A percentile compares a stretch with the other conserved stretches of the same genome.
Conservation (phyloP, 176 grass and related monocot genomes). For the Oryza meyeriana region DNA sequence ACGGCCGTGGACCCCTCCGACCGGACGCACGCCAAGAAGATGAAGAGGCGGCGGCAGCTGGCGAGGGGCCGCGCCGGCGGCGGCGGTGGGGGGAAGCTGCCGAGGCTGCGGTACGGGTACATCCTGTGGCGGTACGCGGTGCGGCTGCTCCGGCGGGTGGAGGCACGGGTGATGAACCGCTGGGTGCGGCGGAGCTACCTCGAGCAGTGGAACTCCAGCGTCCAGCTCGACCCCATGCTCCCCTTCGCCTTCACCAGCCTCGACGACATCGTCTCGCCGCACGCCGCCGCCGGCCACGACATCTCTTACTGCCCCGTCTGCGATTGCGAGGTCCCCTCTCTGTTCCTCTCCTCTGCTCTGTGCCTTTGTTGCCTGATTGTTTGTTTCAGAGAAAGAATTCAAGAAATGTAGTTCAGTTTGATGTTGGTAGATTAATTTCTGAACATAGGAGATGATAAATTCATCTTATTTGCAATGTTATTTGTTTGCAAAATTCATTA, state of each 20-base stretch:
- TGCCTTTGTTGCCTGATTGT: background rate
- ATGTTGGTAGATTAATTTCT: background rate
- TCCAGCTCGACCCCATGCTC: slow-evolving; percentile 82
- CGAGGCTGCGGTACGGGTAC: slow-evolving; percentile 73
- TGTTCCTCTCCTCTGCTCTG: background rate
- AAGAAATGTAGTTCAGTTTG: background rate
- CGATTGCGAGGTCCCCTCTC: slow-evolving; percentile 69
- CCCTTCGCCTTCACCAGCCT: slow-evolving; percentile 80
- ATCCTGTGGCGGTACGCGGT: slow-evolving; percentile 62
- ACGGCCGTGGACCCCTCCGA: slow-evolving; percentile 84
- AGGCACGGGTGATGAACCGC: slow-evolving; percentile 56
- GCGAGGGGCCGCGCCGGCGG: slow-evolving; percentile 8
- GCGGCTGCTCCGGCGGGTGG: slow-evolving; percentile 52
- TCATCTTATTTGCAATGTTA: background rate
- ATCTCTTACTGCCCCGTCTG: slow-evolving; percentile 88
- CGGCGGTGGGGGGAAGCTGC: slow-evolving; percentile 20
- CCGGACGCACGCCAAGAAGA: slow-evolving; percentile 57
- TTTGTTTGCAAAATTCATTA: background rate
- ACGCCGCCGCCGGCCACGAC: slow-evolving; percentile 47
- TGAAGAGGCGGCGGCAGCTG: slow-evolving; percentile 38
- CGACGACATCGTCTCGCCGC: slow-evolving; percentile 63
- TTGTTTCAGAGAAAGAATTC: background rate
- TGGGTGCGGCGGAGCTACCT: slow-evolving; percentile 87
- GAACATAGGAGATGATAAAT: background rate
- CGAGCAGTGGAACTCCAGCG: slow-evolving; percentile 66